phyloP scores from a whole-genome alignment of 148 eudicot species.

The Chenopodium berlandieri region DNA sequence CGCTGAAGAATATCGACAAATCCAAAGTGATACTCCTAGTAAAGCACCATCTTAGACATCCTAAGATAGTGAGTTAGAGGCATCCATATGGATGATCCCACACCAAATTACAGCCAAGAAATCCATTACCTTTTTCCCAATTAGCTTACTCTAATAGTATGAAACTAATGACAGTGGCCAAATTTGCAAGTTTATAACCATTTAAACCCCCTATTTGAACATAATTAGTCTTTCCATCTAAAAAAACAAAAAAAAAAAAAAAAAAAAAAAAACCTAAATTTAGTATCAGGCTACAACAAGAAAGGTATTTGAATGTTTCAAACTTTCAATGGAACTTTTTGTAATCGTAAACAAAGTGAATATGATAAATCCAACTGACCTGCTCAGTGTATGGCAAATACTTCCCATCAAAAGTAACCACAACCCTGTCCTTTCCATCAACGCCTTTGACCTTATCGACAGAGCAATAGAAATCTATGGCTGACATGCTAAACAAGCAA shows the following conservation, averaged over 20 bases:
- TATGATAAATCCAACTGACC: conserved; percentile 41
- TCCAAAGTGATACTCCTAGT: too few species aligned
- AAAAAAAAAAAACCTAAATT: too few species aligned
- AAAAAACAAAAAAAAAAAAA: too few species aligned
- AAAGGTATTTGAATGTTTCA: not conserved
- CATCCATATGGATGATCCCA: not conserved
- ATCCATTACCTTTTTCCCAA: too few species aligned
- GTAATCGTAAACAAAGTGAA: not conserved
- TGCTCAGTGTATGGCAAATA: conserved; percentile 85
- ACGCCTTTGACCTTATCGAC: conserved; percentile 92
- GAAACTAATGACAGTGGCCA: too few species aligned
- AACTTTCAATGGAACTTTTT: not conserved
- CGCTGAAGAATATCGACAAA: too few species aligned
- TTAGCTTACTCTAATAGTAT: too few species aligned
- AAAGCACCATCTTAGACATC: too few species aligned
- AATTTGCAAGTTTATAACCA: too few species aligned
- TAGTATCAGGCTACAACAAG: not conserved
- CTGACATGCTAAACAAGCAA: conserved; percentile 71
- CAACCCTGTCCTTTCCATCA: conserved; percentile 91
- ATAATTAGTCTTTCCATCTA: too few species aligned
- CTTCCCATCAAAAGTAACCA: conserved; percentile 86
- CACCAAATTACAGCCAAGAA: not conserved
- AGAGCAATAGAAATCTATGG: conserved; percentile 93
- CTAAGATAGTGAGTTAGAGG: too few species aligned
- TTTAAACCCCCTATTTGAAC: too few species aligned